Evolutionary conservation across 257 asterid species (phyloP), one percentile per base, ranked within the genome.

Genomic region (Nicotiana attenuata): DNA sequence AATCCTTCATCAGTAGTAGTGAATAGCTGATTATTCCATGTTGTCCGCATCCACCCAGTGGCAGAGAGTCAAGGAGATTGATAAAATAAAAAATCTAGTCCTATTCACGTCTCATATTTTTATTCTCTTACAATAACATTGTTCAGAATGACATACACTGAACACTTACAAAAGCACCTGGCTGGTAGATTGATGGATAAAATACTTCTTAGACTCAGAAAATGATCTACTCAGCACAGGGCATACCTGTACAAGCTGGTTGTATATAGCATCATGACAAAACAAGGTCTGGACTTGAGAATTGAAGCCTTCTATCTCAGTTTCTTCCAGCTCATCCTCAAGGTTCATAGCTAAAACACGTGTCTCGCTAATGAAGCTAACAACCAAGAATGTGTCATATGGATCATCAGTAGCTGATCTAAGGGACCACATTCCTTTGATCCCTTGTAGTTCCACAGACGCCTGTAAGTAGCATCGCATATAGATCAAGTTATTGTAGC

Each of bases 401-500:
- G 90, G 92, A 93, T 94, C 97, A 86, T 94, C 93, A 53, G 94
- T 90, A 68, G 97, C 97, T 82, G 98, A 87, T 84, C 94, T 86
- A 81, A 94, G 65, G 50, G 98, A 93, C 98, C 98, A 94, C 97
- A 94, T 93, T 80, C 98, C 98, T 89, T 93, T 94, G 85, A 94
- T 94, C 81, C 98, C 98, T 88, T 94, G 98, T 86, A 94, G 97
- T 89, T 93, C 98, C 59, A 94, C 97, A 79, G 98, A 92, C 65
- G 98, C 98, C 98, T 94, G 82, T 20, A 71, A 83, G 86, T 75
- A 80, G 29, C 69, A 86, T n/a, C 56, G 78, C 55, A 75, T 52
- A 2, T 1, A 16, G 24, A 50, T 16, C 9, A 50, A 24, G 26
- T 75, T 75, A 52, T 50, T 50, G 35, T 75, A 75, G 64, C 80